Evolutionary conservation across 768 basidiomycete species (phyloP).

Genomic region (Aureoboletus auriporus): DNA sequence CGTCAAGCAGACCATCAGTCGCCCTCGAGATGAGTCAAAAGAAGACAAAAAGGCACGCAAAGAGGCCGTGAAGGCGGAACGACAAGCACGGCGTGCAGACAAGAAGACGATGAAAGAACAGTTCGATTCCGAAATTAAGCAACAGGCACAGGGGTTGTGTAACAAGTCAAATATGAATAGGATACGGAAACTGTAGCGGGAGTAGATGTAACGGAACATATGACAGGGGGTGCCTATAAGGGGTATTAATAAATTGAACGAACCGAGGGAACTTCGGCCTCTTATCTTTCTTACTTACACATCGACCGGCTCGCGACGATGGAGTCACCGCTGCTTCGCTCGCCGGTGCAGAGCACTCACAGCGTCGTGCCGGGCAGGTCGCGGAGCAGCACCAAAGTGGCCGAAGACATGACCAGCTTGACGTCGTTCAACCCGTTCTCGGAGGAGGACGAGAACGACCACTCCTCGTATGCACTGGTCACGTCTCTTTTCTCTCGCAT

Average conservation of each 20-base stretch:
- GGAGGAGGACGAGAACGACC: constrained; percentile 90
- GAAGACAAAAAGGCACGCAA: constrained; percentile 75
- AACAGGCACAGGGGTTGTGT: constrained; percentile 48
- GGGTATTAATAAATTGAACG: constrained; percentile 2
- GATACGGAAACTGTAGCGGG: constrained; percentile 19
- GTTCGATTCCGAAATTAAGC: constrained; percentile 59
- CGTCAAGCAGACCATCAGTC: constrained; percentile 48
- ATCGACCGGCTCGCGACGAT: constrained; percentile 13
- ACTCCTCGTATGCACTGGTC: constrained; percentile 81
- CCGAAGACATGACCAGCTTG: constrained; percentile 63
- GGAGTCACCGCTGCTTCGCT: constrained; percentile 32
- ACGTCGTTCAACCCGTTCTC: constrained; percentile 91
- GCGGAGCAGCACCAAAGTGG: constrained; percentile 54
- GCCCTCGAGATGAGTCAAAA: constrained; percentile 71
- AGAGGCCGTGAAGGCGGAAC: constrained; percentile 60
- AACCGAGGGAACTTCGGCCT: constrained; percentile 5
- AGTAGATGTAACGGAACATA: background rate
- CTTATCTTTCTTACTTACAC: constrained; percentile 2
- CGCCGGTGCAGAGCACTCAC: constrained; percentile 27
- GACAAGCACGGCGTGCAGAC: constrained; percentile 58
- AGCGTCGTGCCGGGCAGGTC: constrained; percentile 52
- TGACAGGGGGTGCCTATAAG: constrained; percentile 5
- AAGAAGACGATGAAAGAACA: constrained; percentile 66
- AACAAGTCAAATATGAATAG: constrained; percentile 34
- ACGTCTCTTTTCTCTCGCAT: constrained; percentile 77